Evolutionary conservation across 352 stramenopile species (phyloP).

Genomic region (Pelagophyceae sp.): DNA sequence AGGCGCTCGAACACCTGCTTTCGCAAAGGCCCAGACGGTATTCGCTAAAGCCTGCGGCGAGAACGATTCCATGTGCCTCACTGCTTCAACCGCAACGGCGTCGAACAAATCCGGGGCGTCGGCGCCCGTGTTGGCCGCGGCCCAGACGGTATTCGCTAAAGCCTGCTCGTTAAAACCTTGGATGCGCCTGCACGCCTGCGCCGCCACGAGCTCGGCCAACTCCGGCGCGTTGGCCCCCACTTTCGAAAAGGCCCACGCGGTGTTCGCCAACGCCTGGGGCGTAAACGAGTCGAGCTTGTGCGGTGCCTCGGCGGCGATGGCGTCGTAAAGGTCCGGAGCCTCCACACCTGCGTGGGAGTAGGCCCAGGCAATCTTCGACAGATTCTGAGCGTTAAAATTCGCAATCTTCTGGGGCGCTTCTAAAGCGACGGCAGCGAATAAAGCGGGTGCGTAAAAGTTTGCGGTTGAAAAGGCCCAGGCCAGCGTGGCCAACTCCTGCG

Average conservation of each 20-base stretch:
- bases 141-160: slow-evolving; percentile 51
- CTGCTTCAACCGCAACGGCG: slow-evolving; percentile 27
- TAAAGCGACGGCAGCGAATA: slow-evolving; percentile 39
- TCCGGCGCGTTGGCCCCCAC: no score
- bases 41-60: no score
- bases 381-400: not conserved
- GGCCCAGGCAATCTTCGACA: slow-evolving; percentile 38
- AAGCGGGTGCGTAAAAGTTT: slow-evolving; percentile 29
- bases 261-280: no score
- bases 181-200: no score
- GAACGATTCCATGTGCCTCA: not conserved
- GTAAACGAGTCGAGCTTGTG: slow-evolving; percentile 37
- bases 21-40: no score
- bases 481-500: no score
- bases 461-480: slow-evolving; percentile 46
- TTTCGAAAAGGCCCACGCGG: no score
- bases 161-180: no score
- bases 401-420: not conserved
- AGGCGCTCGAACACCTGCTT: no score
- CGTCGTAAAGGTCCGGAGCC: not conserved
- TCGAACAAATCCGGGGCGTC: slow-evolving; percentile 38
- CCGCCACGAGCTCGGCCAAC: no score
- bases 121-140: slow-evolving; percentile 43
- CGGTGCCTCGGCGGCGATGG: not conserved
- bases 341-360: slow-evolving; percentile 40